Evolutionary conservation across 805 yeast genomes (phyloP), one percentile per base, ranked within the genome.

Genomic region (Metschnikowia corniflorae): DNA sequence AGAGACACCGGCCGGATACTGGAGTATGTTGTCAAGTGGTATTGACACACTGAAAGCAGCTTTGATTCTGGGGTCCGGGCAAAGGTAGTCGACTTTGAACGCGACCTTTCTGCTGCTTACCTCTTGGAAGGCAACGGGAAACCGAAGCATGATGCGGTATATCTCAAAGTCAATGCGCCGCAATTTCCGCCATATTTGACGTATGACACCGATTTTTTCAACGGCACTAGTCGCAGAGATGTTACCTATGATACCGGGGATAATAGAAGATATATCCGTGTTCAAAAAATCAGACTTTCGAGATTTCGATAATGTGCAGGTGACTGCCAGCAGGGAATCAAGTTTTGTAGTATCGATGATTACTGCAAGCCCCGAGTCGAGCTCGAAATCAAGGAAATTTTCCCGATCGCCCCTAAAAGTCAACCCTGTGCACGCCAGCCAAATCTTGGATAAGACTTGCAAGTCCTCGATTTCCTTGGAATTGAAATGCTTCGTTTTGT

Each of bases 161-260:
- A 68, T 46, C 29, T 63, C 66, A 7, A 31, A 24, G 39, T 66
- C 71, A 7, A 58, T 43, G 16, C 31, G 25, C 26, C 37, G 39
- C 8, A 56, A 39, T 18, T 35, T 38, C 28, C 34, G 18, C 47
- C 50, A 45, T 9, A 37, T 31, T 3, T 27, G 15, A 13, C 46
- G 26, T 15, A 42, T 33, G 10, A 13, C 14, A 12, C 23, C 20
- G 16, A 49, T 29, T 17, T 40, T 40, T 7, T 42, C 47, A 10
- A 21, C 2, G 10, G 32, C 19, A 10, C 5, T 26, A 9, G 10
- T 17, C 14, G 21, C 8, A 9, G n/a, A n/a, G 9, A 9, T 10
- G 9, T 18, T 15, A 6, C 14, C 14, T 12, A 31, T 27, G 7
- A 26, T 9, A 7, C 26, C 31, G 4, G 10, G 13, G 9, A 31